These are phyloP conservation scores for Starmerella khaoyaiensis DNA, from an alignment of 805 yeast genomes.

Conservation along the genomic window DNA sequence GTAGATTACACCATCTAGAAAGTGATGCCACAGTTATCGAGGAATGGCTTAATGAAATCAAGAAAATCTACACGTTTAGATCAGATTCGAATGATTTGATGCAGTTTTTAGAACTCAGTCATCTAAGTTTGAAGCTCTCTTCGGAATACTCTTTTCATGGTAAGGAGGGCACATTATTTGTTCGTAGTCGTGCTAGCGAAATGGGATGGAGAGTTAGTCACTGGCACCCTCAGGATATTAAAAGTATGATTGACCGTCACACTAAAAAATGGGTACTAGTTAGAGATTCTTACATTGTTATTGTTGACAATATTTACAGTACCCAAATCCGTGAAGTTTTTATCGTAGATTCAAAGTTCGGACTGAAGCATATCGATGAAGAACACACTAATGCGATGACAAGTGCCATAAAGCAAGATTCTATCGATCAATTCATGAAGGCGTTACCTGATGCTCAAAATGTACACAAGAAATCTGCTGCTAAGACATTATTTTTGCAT, in stretches of 20 bases:
- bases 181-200: constrained; percentile 69
- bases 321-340: constrained; percentile 87
- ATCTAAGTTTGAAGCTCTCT: constrained; percentile 68
- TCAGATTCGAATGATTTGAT: constrained; percentile 75
- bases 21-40: constrained; percentile 35
- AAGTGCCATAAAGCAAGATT: not conserved
- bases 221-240: constrained; percentile 60
- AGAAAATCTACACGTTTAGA: constrained; percentile 46
- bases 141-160: constrained; percentile 74
- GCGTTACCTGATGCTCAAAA: constrained; percentile 9
- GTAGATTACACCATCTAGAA: too few species aligned
- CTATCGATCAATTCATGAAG: not conserved
- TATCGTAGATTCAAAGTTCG: constrained; percentile 66
- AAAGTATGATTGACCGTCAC: constrained; percentile 81
- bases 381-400: constrained; percentile 11
- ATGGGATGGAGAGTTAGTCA: constrained; percentile 97
- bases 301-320: constrained; percentile 73
- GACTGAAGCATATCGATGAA: constrained; percentile 29
- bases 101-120: constrained; percentile 81
- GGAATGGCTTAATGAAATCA: constrained; percentile 51
- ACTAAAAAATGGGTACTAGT: constrained; percentile 86
- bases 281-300: constrained; percentile 70
- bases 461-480: constrained; percentile 5
- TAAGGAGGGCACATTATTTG: constrained; percentile 74
- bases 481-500: constrained; percentile 22